Percentiles rank a stretch among this genome's conserved stretches.
These are phyloP conservation scores for Talaromyces sp. DNA, from an alignment of 2,329 filamentous ascomycete genomes.

Conservation along the genomic window DNA sequence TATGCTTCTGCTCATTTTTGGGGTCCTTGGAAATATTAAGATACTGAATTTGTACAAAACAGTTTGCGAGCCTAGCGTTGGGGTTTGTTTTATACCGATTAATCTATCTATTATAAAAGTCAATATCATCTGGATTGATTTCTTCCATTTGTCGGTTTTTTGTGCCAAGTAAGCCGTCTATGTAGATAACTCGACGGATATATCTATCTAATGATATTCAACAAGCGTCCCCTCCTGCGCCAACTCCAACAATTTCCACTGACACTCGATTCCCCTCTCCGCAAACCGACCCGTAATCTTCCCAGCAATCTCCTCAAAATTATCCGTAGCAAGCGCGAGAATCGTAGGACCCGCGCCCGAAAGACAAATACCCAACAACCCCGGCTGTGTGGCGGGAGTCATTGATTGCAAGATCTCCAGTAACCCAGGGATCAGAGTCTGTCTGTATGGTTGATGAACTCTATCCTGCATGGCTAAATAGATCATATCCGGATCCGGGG, in stretches of 20 bases:
- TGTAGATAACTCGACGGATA: not conserved
- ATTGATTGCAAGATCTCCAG: slow-evolving; percentile 87
- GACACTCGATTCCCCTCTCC: slow-evolving; percentile 61
- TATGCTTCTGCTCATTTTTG: not conserved
- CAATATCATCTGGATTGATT: not conserved
- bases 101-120: not conserved
- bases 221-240: slow-evolving; percentile 59
- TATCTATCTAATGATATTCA: slow-evolving; percentile 10
- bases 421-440: slow-evolving; percentile 84
- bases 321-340: slow-evolving; percentile 79
- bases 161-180: too few species aligned
- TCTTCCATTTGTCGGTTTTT: not conserved
- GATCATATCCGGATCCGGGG: slow-evolving; percentile 88
- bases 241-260: slow-evolving; percentile 83
- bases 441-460: slow-evolving; percentile 92
- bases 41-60: slow-evolving; percentile 9
- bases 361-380: slow-evolving; percentile 87
- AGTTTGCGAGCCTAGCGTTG: slow-evolving; percentile 9
- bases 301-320: slow-evolving; percentile 81
- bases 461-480: slow-evolving; percentile 98
- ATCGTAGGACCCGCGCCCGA: slow-evolving; percentile 95
- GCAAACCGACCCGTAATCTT: slow-evolving; percentile 72
- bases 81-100: not conserved
- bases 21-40: not conserved
- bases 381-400: slow-evolving; percentile 78